Base-by-base conservation (phyloP, 1,284 basidiomycete genomes). In the Malassezia equina region DNA sequence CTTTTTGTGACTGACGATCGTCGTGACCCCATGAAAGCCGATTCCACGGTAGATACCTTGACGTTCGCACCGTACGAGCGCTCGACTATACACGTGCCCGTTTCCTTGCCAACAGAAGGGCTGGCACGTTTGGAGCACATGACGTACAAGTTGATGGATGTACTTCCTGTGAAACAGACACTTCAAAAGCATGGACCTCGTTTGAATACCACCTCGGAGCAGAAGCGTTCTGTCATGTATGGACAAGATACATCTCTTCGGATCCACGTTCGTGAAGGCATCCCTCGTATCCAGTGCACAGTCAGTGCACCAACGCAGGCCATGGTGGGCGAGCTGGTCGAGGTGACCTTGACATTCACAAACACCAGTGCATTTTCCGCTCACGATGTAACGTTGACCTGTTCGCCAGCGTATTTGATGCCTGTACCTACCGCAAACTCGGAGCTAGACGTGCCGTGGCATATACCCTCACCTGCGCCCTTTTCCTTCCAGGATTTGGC, bases 111-210 rank as follows among this genome's bases (percentile, higher is more conserved):
- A 8, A 31, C 11, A n/a, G 25, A 41, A 1, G 47, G 45, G 4
- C 32, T 51, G 0, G 58, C 76, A 28, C 64, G 66, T 3, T 50
- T 79, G 43, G 49, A 59, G 1, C 47, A 63, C 12, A 64, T 77
- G 12, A 51, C 61, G 0, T 81, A 77, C 66, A 51, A 64, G 2
- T 77, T 80, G 59, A 76, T 77, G 52, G 66, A 73, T 28, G 69
- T 77, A 43, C 66, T 80, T 9, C 75, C 75, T 0, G 69, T 75
- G 36, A 46, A 52, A 1, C 77, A 81, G 60, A 42, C 61, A 0
- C 71, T 81, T 2, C 51, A 62, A 11, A 70, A 73, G 11, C 61
- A 61, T 29, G 78, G 78, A 0, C 66, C 63, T 12, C 75, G 79
- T 1, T 66, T 79, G 13, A 67, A 76, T 44, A 59, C 62, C 6